These are phyloP conservation scores for Diaporthe eres DNA, from an alignment of 2,329 filamentous ascomycete species.

Conservation along the genomic window DNA sequence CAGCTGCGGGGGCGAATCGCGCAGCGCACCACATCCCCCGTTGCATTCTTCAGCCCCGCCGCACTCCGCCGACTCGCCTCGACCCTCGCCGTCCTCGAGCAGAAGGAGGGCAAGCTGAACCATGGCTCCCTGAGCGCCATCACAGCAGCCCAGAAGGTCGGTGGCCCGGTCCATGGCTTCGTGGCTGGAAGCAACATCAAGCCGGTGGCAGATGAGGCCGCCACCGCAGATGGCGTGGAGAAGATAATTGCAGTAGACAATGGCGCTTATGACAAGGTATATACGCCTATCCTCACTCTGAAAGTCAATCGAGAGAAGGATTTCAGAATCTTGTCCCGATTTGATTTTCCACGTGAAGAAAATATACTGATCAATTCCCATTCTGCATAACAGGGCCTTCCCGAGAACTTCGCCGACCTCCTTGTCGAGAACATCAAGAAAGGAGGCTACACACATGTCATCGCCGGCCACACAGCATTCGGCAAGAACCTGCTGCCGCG, in stretches of 20 bases:
- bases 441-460: conserved; percentile 91
- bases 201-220: conserved; percentile 82
- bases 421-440: conserved; percentile 98
- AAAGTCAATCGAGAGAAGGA: neutral
- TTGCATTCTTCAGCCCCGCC: conserved; percentile 60
- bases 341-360: neutral
- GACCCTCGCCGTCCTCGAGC: conserved; percentile 92
- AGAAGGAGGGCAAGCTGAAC: conserved; percentile 90
- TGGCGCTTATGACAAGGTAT: conserved; percentile 90
- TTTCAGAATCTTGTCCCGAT: conserved; percentile 11
- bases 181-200: conserved; percentile 86
- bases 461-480: conserved; percentile 93
- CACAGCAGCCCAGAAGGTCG: conserved; percentile 87
- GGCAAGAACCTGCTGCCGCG: conserved; percentile 95
- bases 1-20: conserved; percentile 39
- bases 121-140: conserved; percentile 86
- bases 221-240: conserved; percentile 90
- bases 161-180: conserved; percentile 88
- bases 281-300: conserved; percentile 7
- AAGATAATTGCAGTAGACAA: conserved; percentile 94
- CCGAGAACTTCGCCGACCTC: conserved; percentile 94
- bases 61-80: conserved; percentile 81
- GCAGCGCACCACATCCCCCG: conserved; percentile 46
- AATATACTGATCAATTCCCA: neutral
- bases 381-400: conserved; percentile 74